Evolutionary conservation across 2,329 filamentous ascomycete species (phyloP).

Genomic region (Calycina herbarum): DNA sequence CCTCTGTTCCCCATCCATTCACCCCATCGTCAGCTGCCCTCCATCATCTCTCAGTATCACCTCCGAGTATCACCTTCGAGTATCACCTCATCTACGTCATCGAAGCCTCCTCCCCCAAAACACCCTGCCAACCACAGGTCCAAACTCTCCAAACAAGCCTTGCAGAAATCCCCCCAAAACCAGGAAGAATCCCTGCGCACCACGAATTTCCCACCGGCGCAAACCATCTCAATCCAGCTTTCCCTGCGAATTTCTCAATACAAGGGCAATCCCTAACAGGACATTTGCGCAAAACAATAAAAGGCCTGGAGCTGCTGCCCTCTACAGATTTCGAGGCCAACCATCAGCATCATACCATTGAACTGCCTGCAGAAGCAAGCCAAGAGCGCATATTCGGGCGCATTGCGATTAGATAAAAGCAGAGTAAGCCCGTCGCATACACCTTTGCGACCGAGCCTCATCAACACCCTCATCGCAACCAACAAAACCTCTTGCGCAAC

Average conservation of each 20-base stretch:
- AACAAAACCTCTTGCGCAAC: slow-evolving; percentile 4
- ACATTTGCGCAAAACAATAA: not conserved
- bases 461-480: slow-evolving; percentile 15
- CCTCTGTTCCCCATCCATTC: slow-evolving; percentile 9
- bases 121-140: slow-evolving; percentile 7
- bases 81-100: slow-evolving; percentile 26
- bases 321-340: not conserved
- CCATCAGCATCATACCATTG: not conserved
- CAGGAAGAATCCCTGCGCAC: slow-evolving; percentile 25
- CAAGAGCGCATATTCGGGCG: not conserved
- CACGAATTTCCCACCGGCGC: slow-evolving; percentile 6
- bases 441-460: not conserved
- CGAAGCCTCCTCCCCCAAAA: slow-evolving; percentile 1
- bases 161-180: slow-evolving; percentile 11
- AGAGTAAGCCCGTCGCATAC: not conserved
- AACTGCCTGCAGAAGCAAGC: not conserved
- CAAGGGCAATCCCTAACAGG: not conserved
- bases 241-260: not conserved
- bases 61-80: not conserved
- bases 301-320: slow-evolving; percentile 3
- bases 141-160: slow-evolving; percentile 4
- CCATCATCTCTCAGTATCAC: slow-evolving; percentile 2
- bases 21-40: slow-evolving; percentile 18
- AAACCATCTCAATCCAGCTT: slow-evolving; percentile 9
- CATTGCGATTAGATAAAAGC: not conserved